Base-by-base conservation (phyloP, 2,329 filamentous ascomycete genomes). In the Nigrospora osmanthi region DNA sequence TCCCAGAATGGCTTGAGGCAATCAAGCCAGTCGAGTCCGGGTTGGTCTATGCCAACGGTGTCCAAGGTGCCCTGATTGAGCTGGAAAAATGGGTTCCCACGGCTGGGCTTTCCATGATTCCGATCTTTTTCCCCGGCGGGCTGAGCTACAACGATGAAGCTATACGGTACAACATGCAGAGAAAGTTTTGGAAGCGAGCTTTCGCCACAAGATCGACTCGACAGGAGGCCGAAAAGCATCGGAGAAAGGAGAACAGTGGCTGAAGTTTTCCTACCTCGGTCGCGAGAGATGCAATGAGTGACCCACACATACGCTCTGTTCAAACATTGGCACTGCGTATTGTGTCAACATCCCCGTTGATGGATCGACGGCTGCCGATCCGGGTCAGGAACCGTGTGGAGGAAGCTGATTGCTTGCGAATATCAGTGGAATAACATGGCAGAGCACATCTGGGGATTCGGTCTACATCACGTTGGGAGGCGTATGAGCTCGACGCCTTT, bases 71-170 rank as follows among this genome's bases (percentile, higher is more conserved):
- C 4, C 30, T 49, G 37, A 51, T 51, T 3, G 47, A 51, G 44
- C 45, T 49, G n/a, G 51, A 51, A 43, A 52, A 49, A 38, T 51
- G 51, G 47, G 46, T 53, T 14, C 51, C 49, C 4, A 46, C 44
- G 7, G 49, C 49, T 11, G 51, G 49, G 14, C 40, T 53, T 2
- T 47, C 51, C 11, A 45, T 49, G 44, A 14, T 43, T 6, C 45
- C 51, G 15, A 35, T 48, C 2, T 49, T 49, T 23, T 54, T 51
- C 35, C 47, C 48, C 1, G 30, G 13, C 3, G 42, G 47, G 5
- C 40, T 51, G 4, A 38, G 17, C 19, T 50, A 47, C 28, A 48
- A 40, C 9, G 44, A 50, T 14, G 30, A 39, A 15, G 17, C 35
- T 5, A 47, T 51, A 13, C 41, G 51, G 28, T 46, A 49, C 30